Percentiles rank a stretch among this genome's conserved stretches.
These are phyloP conservation scores for Cylindrotheca fusiformis DNA, from an alignment of 108 stramenopile species.

Conservation along the genomic window DNA sequence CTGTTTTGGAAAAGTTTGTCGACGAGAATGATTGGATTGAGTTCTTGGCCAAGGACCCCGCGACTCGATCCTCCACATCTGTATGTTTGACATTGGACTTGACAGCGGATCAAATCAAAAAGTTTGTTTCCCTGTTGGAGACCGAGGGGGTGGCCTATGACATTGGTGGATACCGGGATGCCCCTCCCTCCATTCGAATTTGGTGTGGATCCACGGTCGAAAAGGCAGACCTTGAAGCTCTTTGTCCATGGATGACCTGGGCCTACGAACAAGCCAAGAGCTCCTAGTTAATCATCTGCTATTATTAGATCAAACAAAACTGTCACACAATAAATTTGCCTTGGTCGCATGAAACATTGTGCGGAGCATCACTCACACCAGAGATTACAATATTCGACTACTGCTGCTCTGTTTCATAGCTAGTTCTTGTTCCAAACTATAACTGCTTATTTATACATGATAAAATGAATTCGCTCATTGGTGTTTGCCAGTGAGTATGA, in stretches of 20 bases:
- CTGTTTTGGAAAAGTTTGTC: slow-evolving; percentile 92
- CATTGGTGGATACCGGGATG: slow-evolving; percentile 99
- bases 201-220: slow-evolving; percentile 99
- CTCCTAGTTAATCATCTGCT: too few species aligned
- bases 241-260: slow-evolving; percentile 99
- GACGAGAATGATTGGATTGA: slow-evolving; percentile 92
- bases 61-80: slow-evolving; percentile 92
- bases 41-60: slow-evolving; percentile 96
- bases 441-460: too few species aligned
- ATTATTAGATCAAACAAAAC: too few species aligned
- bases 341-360: too few species aligned
- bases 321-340: too few species aligned
- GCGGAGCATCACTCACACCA: too few species aligned
- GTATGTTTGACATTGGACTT: slow-evolving; percentile 97
- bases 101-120: slow-evolving; percentile 93
- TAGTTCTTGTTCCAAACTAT: too few species aligned
- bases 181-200: slow-evolving; percentile 97
- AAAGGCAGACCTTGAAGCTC: slow-evolving; percentile 92
- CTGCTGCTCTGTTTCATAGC: too few species aligned
- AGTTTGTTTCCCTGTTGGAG: slow-evolving; percentile 90
- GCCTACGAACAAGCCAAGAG: slow-evolving; percentile 88
- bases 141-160: slow-evolving; percentile 94
- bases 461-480: too few species aligned
- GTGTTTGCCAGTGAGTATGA: too few species aligned
- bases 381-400: too few species aligned